Base-by-base conservation (phyloP, 768 basidiomycete genomes). In the Boletus patriciae region DNA sequence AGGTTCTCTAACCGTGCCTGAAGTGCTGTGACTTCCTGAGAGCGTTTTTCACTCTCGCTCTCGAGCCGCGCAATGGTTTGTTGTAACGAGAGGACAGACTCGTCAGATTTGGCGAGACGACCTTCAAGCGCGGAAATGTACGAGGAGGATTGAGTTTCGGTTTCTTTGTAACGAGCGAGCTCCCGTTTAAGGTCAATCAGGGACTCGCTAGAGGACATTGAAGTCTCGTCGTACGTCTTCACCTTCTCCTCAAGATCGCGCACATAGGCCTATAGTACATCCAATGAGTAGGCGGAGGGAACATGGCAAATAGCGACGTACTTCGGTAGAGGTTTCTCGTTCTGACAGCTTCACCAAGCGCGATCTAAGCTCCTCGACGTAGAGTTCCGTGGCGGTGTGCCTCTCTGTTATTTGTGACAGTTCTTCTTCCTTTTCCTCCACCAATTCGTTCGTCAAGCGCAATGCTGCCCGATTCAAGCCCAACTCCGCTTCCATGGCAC, bases 201-300 rank as follows among this genome's bases (percentile, higher is more conserved):
- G 4, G 90, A 89, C 70, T 89, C 88, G 61, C 81, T 87, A 19
- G 91, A 90, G 11, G 82, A 80, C 37, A 90, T 70, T 16, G 86
- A 87, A 3, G 83, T 83, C 65, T 98, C 95, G 62, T 93, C 86
- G 66, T 87, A 90, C 6, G 80, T 74, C 75, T 89, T 93, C 68
- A 99, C 85, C 74, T 91, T 94, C 68, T 90, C 86, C 72, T 99
- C 96, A 33, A 98, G 78, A 69, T 98, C 95, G 29, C 85, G 90
- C 43, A 98, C 86, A 70, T 98, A 98, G 2, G 89, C 89, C 93
- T 96, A 67, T 46, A 11, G 15, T 15, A 36, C 42, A 46, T 40
- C 19, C n/a, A 6, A 54, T 55, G 37, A 58, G 56, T 25, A 51
- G 27, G 31, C 31, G 33, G 27, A 40, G 36, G 54, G 5, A 21